Percentiles rank a stretch among this genome's conserved stretches.
Conservation (phyloP, 768 basidiomycete species). For the Rhodotorula toruloides region DNA sequence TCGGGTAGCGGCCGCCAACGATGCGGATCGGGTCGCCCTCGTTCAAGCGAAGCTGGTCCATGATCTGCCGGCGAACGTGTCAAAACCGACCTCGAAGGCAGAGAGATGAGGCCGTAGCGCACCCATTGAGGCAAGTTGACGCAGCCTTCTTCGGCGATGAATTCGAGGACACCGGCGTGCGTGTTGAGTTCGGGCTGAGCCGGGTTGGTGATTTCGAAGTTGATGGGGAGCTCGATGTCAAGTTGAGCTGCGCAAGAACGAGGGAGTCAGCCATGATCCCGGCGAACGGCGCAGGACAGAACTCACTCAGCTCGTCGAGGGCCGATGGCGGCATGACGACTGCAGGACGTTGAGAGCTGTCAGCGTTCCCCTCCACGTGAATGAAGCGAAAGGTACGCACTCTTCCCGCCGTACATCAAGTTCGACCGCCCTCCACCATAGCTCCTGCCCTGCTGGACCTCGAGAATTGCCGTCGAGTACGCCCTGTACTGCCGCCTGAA, state of each 20-base stretch:
- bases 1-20: slow-evolving; percentile 76
- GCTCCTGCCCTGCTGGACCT: slow-evolving; percentile 41
- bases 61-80: slow-evolving; percentile 57
- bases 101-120: not conserved
- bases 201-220: slow-evolving; percentile 92
- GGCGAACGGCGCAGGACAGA: not conserved
- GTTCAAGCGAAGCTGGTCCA: slow-evolving; percentile 85
- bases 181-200: slow-evolving; percentile 70
- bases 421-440: slow-evolving; percentile 64
- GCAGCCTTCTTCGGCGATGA: slow-evolving; percentile 93
- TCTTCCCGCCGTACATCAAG: slow-evolving; percentile 94
- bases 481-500: slow-evolving; percentile 89
- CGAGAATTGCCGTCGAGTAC: slow-evolving; percentile 41
- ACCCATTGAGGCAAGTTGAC: slow-evolving; percentile 94
- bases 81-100: not conserved
- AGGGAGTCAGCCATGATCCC: not conserved
- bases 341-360: slow-evolving; percentile 45
- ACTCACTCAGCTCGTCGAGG: slow-evolving; percentile 68
- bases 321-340: slow-evolving; percentile 98
- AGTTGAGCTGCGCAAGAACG: slow-evolving; percentile 54
- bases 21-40: slow-evolving; percentile 95
- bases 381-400: slow-evolving; percentile 53
- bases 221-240: slow-evolving; percentile 88
- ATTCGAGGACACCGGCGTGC: slow-evolving; percentile 95
- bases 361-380: not conserved